Conservation (phyloP, 148 eudicot species). For the Fagopyrum esculentum region DNA sequence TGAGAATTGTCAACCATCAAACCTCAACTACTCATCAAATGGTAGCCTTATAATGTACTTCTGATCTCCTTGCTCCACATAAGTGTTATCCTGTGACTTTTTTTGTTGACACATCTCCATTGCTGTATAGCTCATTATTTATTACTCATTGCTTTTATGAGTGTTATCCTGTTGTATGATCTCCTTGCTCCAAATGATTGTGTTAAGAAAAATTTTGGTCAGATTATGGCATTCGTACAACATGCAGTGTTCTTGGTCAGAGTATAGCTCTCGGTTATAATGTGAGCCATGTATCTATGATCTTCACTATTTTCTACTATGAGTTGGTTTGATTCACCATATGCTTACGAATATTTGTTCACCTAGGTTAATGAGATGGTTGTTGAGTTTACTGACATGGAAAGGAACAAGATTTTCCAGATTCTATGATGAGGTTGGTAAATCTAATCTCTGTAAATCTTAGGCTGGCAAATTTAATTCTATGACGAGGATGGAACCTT, state of each 20-base stretch:
- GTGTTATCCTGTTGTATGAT: too few relatives aligned
- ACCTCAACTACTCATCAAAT: too few relatives aligned
- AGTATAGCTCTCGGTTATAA: conserved; percentile 95
- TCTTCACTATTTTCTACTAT: background rate
- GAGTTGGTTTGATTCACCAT: conserved; percentile 8
- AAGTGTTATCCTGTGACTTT: too few relatives aligned
- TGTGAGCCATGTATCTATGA: conserved; percentile 70
- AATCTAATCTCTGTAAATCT: conserved; percentile 92
- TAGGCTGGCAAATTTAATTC: conserved; percentile 30
- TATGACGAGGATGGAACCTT: too few relatives aligned
- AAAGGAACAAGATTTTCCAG: conserved; percentile 87
- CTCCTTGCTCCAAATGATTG: too few relatives aligned
- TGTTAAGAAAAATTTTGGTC: too few relatives aligned
- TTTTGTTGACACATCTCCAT: too few relatives aligned
- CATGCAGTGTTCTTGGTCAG: conserved; percentile 97
- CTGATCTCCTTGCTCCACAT: too few relatives aligned
- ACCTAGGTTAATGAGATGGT: conserved; percentile 91
- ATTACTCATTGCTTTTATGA: too few relatives aligned
- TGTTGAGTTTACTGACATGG: conserved; percentile 96
- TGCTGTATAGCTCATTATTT: too few relatives aligned
- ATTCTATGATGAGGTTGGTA: conserved; percentile 76
- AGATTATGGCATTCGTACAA: conserved; percentile 87
- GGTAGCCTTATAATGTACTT: too few relatives aligned
- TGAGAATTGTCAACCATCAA: too few relatives aligned
- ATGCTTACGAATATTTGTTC: conserved; percentile 14